Percentiles rank a stretch among this genome's conserved stretches.
Evolutionary conservation across 768 basidiomycete species (phyloP).

Genomic region (Trichaptum fuscoviolaceum): DNA sequence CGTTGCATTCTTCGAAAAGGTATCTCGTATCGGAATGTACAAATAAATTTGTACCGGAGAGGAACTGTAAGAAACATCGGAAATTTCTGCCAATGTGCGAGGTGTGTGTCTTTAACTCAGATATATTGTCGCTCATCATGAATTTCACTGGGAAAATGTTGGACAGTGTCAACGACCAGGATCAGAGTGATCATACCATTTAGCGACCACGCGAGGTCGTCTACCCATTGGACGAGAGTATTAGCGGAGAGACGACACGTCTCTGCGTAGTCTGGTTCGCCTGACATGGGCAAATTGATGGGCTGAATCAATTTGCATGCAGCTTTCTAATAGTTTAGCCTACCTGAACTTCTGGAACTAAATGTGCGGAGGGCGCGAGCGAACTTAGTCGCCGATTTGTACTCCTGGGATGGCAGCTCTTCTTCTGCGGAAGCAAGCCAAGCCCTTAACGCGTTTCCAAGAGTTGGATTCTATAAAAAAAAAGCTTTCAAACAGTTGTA

Average conservation of each 20-base stretch:
- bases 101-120: not conserved
- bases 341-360: not conserved
- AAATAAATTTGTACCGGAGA: not conserved
- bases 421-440: not conserved
- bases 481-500: not conserved
- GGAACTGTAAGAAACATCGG: not conserved
- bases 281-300: not conserved
- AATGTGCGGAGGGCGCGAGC: not conserved
- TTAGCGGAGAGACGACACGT: not conserved
- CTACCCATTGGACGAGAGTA: conserved; percentile 1
- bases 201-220: conserved; percentile 2
- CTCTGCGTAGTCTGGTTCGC: not conserved
- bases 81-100: not conserved
- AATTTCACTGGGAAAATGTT: not conserved
- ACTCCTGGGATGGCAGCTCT: not conserved
- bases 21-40: not conserved
- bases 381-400: conserved; percentile 1
- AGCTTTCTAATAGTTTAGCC: not conserved
- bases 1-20: not conserved
- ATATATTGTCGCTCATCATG: not conserved
- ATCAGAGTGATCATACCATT: conserved; percentile 1
- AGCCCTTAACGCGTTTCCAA: not conserved
- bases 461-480: not conserved
- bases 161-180: not conserved
- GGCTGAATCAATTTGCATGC: not conserved